Base-by-base conservation (phyloP, 805 yeast genomes). In the Ogataea ramenticola region DNA sequence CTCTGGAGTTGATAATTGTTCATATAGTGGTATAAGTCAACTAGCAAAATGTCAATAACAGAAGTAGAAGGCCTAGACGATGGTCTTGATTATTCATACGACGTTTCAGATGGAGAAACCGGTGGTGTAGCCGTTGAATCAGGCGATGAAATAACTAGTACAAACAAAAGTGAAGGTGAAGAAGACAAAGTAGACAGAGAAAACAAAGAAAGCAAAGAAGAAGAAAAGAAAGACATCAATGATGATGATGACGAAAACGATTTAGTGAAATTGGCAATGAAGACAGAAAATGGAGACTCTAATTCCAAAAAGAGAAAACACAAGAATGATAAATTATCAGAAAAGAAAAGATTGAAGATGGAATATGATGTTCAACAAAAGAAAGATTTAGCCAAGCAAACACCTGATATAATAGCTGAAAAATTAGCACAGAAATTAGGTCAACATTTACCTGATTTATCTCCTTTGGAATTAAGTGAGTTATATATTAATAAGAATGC, bases 51-150 rank as follows among this genome's bases (percentile, higher is more conserved):
- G 50, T 20, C 35, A 5, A 26, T 19, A 14, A 44, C 47, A n/a
- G 59, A 43, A 12, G 84, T 74, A 15, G 96, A 88, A 61, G 95
- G 83, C 47, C 67, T 87, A 46, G 90, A 86, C 42, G 95, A 86
- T 57, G 91, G 88, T 2, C 66, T 87, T 41, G 83, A 72, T 3
- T 85, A 84, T 34, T 52, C 64, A 26, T 57, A 63, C n/a, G 62
- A 53, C 15, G 35, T n/a, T 15, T 21, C 29, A 3, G 36, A 39
- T 31, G 30, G 10, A 5, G 41, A 30, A 39, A 26, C 19, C 10
- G 29, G 17, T 21, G 41, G 10, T 10, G 6, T 22, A 27, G 39
- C 39, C 6, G 43, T 47, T 44, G 19, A 35, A 27, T 63, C 49
- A 4, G 65, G 57, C 12, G 61, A 56, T 12, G 66, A 61, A 16